phyloP scores from a whole-genome alignment of 2,329 filamentous ascomycete genomes.

The Domatiomyces catenatus region DNA sequence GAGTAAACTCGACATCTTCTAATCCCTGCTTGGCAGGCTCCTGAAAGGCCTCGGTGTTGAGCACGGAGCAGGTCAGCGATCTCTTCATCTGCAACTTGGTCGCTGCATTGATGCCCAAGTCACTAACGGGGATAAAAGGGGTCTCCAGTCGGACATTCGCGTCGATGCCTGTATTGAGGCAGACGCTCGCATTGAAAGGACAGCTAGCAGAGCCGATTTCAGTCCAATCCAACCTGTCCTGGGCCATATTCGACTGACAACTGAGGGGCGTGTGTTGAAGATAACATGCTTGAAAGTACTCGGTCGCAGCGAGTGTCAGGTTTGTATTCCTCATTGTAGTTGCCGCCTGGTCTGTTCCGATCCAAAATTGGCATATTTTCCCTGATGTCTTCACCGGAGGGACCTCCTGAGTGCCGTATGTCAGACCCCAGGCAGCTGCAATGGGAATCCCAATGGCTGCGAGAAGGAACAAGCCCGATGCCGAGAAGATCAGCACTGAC shows the following conservation, averaged over 20 bases:
- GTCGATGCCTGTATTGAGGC: neutral
- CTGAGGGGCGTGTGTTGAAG: neutral
- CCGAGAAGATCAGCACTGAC: neutral
- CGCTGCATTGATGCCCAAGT: neutral
- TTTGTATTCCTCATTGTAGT: neutral
- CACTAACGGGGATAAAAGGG: neutral
- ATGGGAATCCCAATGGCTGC: neutral
- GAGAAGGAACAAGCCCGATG: neutral
- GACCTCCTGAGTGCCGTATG: neutral
- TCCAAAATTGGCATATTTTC: neutral
- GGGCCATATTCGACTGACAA: neutral
- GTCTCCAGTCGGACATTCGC: neutral
- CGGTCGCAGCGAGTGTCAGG: neutral
- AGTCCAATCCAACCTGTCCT: neutral
- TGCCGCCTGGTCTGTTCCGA: neutral
- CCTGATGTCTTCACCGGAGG: neutral
- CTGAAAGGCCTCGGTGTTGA: neutral
- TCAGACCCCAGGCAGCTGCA: neutral
- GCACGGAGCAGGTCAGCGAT: neutral
- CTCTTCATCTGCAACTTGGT: neutral
- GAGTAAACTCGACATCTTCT: neutral
- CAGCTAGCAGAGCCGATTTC: neutral
- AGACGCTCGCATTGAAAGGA: neutral
- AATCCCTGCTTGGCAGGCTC: neutral
- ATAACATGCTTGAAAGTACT: slow-evolving; percentile 1